phyloP scores from a whole-genome alignment of 1,284 basidiomycete species.

The Tilletia horrida region DNA sequence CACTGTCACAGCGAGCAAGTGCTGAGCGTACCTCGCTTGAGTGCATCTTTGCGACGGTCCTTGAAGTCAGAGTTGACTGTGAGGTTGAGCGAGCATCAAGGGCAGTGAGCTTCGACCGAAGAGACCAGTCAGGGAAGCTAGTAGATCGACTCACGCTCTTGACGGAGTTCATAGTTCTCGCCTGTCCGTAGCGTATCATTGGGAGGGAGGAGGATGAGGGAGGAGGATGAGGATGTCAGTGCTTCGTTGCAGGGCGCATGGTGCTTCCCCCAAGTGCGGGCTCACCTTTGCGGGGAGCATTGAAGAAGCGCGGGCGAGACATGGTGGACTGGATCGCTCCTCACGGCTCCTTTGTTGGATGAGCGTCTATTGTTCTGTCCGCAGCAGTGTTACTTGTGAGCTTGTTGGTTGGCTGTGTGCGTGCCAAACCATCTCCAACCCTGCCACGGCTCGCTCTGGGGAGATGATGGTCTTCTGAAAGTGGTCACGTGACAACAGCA shows the following conservation, averaged over 20 bases:
- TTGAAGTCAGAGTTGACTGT: slow-evolving; percentile 84
- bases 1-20: no score
- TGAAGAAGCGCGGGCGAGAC: slow-evolving; percentile 54
- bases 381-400: no score
- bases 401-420: no score
- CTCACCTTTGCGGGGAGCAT: slow-evolving; percentile 50
- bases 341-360: no score
- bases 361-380: no score
- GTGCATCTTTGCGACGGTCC: slow-evolving; percentile 94
- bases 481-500: slow-evolving; percentile 1
- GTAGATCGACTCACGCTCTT: slow-evolving; percentile 16
- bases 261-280: slow-evolving; percentile 15
- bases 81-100: slow-evolving; percentile 61
- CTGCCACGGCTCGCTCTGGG: no score
- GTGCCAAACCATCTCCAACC: no score
- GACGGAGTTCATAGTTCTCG: slow-evolving; percentile 21
- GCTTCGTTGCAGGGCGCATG: not conserved
- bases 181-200: not conserved
- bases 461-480: no score
- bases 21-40: slow-evolving; percentile 66
- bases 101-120: not conserved
- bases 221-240: no score
- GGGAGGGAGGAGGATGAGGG: no score
- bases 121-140: no score
- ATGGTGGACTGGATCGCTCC: slow-evolving; percentile 24